These are phyloP conservation scores for Talaromyces adpressus DNA, from an alignment of 495 filamentous ascomycete species.

Conservation along the genomic window DNA sequence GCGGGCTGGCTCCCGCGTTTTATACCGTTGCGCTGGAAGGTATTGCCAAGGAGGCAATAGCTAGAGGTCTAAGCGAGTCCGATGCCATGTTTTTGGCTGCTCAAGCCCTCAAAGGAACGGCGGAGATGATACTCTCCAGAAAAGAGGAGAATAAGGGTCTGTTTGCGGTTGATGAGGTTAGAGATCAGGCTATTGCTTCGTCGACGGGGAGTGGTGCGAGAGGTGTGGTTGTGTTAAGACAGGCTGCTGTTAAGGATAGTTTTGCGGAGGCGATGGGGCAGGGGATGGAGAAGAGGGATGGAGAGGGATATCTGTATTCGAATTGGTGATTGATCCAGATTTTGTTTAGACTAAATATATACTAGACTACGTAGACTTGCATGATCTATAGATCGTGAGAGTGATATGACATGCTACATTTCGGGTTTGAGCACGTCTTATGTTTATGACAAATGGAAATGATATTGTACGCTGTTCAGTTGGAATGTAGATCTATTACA, in stretches of 20 bases:
- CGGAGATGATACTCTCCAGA: constrained; percentile 14
- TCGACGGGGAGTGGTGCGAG: constrained; percentile 7
- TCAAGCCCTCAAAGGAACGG: constrained; percentile 25
- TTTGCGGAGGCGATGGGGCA: constrained; percentile 8
- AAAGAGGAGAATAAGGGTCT: constrained; percentile 9
- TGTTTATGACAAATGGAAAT: neutral
- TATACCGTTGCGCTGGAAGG: constrained; percentile 30
- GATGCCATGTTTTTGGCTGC: constrained; percentile 30
- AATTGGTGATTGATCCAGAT: constrained; percentile 5
- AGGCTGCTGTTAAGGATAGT: constrained; percentile 3
- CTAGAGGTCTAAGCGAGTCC: constrained; percentile 24
- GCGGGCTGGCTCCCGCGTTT: constrained; percentile 24
- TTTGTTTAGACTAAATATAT: neutral
- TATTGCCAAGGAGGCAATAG: constrained; percentile 32
- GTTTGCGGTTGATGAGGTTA: constrained; percentile 6
- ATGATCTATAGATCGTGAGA: neutral
- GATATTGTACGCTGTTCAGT: neutral
- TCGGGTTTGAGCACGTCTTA: neutral
- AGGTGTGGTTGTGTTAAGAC: neutral
- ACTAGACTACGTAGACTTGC: neutral
- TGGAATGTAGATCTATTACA: neutral
- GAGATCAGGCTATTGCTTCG: constrained; percentile 4
- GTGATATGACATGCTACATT: neutral
- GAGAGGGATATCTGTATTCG: constrained; percentile 3
- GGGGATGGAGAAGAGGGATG: constrained; percentile 9